A percentile compares a stretch with the other conserved stretches of the same genome.
Evolutionary conservation across 2,329 filamentous ascomycete genomes (phyloP).

Genomic region (Domatiomyces globalis): DNA sequence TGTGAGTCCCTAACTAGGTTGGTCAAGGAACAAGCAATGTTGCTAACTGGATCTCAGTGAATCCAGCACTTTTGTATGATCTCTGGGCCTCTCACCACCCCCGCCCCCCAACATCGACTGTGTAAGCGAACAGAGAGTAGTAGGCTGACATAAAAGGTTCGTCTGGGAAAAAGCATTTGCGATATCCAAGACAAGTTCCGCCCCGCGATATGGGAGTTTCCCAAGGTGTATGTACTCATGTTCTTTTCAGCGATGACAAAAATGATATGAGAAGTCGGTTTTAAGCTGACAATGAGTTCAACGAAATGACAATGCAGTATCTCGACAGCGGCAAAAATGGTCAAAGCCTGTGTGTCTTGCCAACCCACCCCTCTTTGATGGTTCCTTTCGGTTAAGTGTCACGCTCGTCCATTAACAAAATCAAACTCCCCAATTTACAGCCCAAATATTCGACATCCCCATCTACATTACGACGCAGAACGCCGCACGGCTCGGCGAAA

Average conservation of each 20-base stretch:
- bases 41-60: constrained; percentile 21
- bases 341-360: constrained; percentile 37
- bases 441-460: constrained; percentile 54
- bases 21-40: background rate
- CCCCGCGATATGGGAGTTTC: constrained; percentile 66
- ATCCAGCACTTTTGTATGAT: constrained; percentile 34
- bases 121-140: background rate
- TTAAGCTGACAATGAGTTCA: background rate
- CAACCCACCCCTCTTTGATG: background rate
- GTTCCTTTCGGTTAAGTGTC: background rate
- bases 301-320: constrained; percentile 28
- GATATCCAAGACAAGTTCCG: constrained; percentile 93
- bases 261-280: constrained; percentile 1
- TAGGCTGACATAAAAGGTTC: background rate
- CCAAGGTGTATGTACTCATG: constrained; percentile 51
- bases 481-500: constrained; percentile 60
- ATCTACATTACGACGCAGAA: constrained; percentile 80
- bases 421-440: constrained; percentile 19
- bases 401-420: constrained; percentile 17
- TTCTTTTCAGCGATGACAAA: background rate
- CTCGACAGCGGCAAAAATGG: constrained; percentile 53
- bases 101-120: constrained; percentile 1
- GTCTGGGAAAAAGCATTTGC: constrained; percentile 52
- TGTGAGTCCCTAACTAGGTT: background rate
- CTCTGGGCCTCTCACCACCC: background rate